Percentiles rank a stretch among this genome's conserved stretches.
Conservation (phyloP, 75 land plant genomes). For the Adiantum capillusveneris region DNA sequence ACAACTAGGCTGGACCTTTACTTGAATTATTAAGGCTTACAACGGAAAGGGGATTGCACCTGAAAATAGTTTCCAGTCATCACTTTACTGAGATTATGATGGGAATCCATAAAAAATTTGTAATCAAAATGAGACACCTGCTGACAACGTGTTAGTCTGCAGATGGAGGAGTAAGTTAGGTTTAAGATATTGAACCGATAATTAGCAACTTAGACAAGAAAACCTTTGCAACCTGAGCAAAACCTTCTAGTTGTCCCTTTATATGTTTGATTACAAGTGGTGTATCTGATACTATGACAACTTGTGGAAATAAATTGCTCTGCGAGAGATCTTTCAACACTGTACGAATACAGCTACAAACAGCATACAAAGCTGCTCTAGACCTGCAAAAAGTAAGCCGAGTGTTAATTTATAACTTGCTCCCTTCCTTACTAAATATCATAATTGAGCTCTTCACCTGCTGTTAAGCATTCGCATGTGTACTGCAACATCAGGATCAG, state of each 20-base stretch:
- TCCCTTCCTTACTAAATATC: not conserved
- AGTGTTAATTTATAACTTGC: too few relatives aligned
- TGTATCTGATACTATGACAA: conserved; percentile 75
- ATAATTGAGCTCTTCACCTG: too few relatives aligned
- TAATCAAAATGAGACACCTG: conserved; percentile 79
- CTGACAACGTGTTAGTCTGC: conserved; percentile 1
- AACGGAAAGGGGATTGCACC: conserved; percentile 14
- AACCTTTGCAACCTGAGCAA: conserved; percentile 30
- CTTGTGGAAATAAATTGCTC: conserved; percentile 28
- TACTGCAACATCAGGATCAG: conserved; percentile 69
- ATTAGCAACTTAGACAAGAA: too few relatives aligned
- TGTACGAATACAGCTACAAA: conserved; percentile 47
- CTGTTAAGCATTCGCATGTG: conserved; percentile 83
- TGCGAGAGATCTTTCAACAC: conserved; percentile 14
- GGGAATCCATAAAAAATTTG: conserved; percentile 28
- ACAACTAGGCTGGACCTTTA: not conserved
- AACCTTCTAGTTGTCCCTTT: conserved; percentile 29
- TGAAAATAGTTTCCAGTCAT: conserved; percentile 20
- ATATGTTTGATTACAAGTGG: conserved; percentile 50
- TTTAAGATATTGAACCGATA: not conserved
- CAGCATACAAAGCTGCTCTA: conserved; percentile 48
- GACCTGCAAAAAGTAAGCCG: conserved; percentile 56
- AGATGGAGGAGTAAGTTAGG: not conserved
- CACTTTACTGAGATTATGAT: conserved; percentile 30
- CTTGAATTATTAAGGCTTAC: too few relatives aligned